phyloP scores from a whole-genome alignment of 2,329 filamentous ascomycete species.

The Leptodontidium sp. region DNA sequence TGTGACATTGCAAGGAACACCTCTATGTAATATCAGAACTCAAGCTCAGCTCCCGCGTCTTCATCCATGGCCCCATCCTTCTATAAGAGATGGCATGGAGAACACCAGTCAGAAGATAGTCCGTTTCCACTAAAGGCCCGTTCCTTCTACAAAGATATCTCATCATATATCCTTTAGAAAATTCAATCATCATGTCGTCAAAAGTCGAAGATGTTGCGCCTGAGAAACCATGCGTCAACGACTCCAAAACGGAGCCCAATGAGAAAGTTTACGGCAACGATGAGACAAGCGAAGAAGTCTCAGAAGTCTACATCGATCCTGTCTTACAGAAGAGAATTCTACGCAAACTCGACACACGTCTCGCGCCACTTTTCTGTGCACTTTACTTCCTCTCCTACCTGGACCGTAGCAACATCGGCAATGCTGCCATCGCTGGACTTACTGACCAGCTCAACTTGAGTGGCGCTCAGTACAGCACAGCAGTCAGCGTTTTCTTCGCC shows the following conservation, averaged over 20 bases:
- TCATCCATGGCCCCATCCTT: not conserved
- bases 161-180: not conserved
- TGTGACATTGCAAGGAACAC: not conserved
- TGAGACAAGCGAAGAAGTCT: constrained; percentile 3
- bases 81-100: not conserved
- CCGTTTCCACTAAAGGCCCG: not conserved
- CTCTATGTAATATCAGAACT: not conserved
- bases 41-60: not conserved
- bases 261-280: not conserved
- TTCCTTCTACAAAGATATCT: not conserved
- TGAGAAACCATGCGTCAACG: not conserved
- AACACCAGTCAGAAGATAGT: not conserved
- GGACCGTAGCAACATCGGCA: constrained; percentile 7
- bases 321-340: not conserved
- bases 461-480: constrained; percentile 17
- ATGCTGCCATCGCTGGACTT: constrained; percentile 1
- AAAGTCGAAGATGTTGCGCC: not conserved
- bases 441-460: not conserved
- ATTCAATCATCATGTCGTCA: not conserved
- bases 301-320: constrained; percentile 9
- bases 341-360: not conserved
- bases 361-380: constrained; percentile 6
- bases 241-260: not conserved
- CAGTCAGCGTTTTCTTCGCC: constrained; percentile 18
- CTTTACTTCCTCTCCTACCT: constrained; percentile 5